Base-by-base conservation (phyloP, 441 rosid species). In the Erodium trifolium region DNA sequence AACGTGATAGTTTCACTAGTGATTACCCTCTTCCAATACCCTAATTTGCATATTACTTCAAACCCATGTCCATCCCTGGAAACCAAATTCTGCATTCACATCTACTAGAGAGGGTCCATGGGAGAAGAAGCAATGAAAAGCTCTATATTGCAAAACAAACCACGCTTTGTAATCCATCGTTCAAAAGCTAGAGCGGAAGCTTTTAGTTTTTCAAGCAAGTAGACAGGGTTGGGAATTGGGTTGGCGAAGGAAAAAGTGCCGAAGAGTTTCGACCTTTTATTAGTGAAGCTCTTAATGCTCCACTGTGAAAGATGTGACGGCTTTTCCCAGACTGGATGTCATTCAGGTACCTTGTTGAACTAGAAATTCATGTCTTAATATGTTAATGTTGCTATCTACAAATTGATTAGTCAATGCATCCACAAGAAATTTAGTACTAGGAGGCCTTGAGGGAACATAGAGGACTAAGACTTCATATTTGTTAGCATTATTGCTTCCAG, bases 221-320 rank as follows among this genome's bases (percentile, higher is more conserved):
- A 23, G 27, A 23, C 27, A 2, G 27, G 27, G 27, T 23, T 23
- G 27, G 27, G 27, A 23, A 86, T 92, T 71, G 93, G 90, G 51
- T 77, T 92, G 78, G 82, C 95, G 16, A 92, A 90, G 78, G 85
- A 83, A 45, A 74, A 75, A 41, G 29, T 65, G 72, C 87, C 81
- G 59, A 83, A 79, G 63, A 86, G 82, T 51, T 88, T 72, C 67
- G 90, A 88, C 72, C 83, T 90, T 59, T 92, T 96, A 0, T 85
- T 95, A 0, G 71, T 92, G 79, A 83, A 74, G 76, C 80, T 75
- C 2, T 74, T 92, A 68, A 93, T 84, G 0, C 98, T 0, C 98
- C 98, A 63, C 74, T 92, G 67, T 87, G 16, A 92, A 90, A 76
- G 98, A 92, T 27, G 68, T 88, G 81, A 92, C 88, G 98, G 85